Evolutionary conservation across 2,329 filamentous ascomycete species (phyloP).

Genomic region (Dactylonectria macrodidyma): DNA sequence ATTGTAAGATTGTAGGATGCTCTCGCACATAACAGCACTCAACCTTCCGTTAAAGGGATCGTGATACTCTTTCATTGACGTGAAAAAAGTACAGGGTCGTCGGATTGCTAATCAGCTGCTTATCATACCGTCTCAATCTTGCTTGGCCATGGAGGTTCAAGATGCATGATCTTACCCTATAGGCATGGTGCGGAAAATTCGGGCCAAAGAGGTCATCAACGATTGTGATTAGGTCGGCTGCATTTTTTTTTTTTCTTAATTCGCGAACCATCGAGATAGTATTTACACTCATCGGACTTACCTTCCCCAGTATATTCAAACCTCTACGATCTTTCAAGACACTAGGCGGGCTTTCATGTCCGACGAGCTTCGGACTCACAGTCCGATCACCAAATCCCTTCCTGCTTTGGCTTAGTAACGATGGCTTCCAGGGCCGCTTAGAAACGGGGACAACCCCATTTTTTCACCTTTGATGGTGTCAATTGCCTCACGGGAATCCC

Average conservation of each 20-base stretch:
- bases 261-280: background rate
- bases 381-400: constrained; percentile 1
- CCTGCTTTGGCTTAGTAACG: constrained; percentile 10
- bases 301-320: background rate
- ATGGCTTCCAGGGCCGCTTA: constrained; percentile 20
- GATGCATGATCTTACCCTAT: background rate
- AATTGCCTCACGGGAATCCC: constrained; percentile 27
- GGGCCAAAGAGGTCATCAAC: no score
- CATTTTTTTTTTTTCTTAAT: no score
- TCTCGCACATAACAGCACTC: background rate
- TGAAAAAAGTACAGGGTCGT: background rate
- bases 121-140: background rate
- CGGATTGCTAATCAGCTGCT: background rate
- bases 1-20: background rate
- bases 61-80: background rate
- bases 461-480: constrained; percentile 16
- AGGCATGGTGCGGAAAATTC: no score
- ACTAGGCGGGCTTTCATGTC: background rate
- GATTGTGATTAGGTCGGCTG: no score
- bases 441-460: constrained; percentile 6
- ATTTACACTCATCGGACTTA: background rate
- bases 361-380: background rate
- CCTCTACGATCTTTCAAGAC: background rate
- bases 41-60: background rate
- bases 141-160: background rate